Evolutionary conservation across 345 rosid genomes (phyloP), one percentile per base, ranked within the genome.

Genomic region (Physaria fendleri): DNA sequence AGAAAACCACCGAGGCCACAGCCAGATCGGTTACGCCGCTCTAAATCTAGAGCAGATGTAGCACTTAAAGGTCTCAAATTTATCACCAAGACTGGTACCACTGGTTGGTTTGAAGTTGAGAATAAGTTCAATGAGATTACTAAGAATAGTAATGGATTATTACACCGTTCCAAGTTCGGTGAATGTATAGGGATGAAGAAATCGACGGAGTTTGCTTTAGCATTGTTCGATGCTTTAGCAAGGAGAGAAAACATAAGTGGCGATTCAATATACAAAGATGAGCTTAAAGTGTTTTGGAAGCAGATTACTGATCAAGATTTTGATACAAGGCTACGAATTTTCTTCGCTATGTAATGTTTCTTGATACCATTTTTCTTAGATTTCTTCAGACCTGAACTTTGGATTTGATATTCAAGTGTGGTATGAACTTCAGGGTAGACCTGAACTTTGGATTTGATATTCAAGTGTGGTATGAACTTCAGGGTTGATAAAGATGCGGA

Each of bases 401-500:
- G 2, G 16, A 17, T 44, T 17, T 54, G 15, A 30, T 27, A 21
- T 4, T 34, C 1, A 42, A 37, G n/a, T 32, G 8, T 67, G 27
- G 40, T 50, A 59, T 18, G 23, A 24, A 60, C 6, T 79, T 58
- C 67, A 85, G 94, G 88, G 95, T 87, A n/a, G 24, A 17, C 2
- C 2, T 34, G 21, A 18, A 7, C 4, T 2, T 8, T 35, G 2
- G 16, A 17, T 44, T 17, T 54, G 15, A 30, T 27, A 21, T 4
- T 34, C 1, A 42, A 37, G n/a, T 32, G 8, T 67, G 27, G 40
- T 50, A 59, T 18, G 23, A 24, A 60, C 6, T 79, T 58, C 67
- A 85, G 94, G 88, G 95, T 87, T 43, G 90, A 87, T 74, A 87
- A 72, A 68, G 84, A 87, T 74, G 77, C 81, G 6, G 87, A 87